These are phyloP conservation scores for Leishmania amazonensis DNA, from an alignment of 208 protist species.

Conservation along the genomic window DNA sequence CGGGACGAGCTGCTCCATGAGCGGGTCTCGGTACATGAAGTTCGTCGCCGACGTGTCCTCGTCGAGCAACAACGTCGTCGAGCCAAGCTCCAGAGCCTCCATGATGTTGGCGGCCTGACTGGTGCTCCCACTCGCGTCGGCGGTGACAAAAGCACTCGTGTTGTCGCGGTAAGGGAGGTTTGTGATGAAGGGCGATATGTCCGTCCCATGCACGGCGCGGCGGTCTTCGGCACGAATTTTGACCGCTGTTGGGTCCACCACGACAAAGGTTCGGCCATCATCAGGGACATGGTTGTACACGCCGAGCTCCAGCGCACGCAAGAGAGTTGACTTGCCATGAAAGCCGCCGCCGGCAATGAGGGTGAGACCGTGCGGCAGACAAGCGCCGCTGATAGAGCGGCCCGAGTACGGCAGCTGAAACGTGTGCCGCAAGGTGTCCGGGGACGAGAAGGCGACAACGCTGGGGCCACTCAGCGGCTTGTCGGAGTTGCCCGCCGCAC, in stretches of 20 bases:
- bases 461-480: conserved; percentile 55
- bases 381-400: conserved; percentile 80
- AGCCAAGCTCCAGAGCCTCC: conserved; percentile 94
- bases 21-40: conserved; percentile 94
- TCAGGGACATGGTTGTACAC: conserved; percentile 95
- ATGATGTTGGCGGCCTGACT: conserved; percentile 93
- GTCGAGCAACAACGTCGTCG: conserved; percentile 90
- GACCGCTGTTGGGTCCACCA: conserved; percentile 76
- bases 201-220: conserved; percentile 79
- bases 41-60: conserved; percentile 97
- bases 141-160: conserved; percentile 69
- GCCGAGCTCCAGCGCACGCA: conserved; percentile 91
- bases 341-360: conserved; percentile 96
- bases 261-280: conserved; percentile 93
- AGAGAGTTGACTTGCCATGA: conserved; percentile 95
- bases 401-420: conserved; percentile 80
- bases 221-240: conserved; percentile 96
- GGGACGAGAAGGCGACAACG: conserved; percentile 81
- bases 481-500: conserved; percentile 81
- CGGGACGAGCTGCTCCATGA: conserved; percentile 92
- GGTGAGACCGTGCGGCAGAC: conserved; percentile 90
- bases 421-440: conserved; percentile 51
- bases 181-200: conserved; percentile 95
- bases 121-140: conserved; percentile 91
- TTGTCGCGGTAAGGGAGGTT: conserved; percentile 85